Base-by-base conservation (phyloP, 2,329 filamentous ascomycete species). In the Penicillium sp. region DNA sequence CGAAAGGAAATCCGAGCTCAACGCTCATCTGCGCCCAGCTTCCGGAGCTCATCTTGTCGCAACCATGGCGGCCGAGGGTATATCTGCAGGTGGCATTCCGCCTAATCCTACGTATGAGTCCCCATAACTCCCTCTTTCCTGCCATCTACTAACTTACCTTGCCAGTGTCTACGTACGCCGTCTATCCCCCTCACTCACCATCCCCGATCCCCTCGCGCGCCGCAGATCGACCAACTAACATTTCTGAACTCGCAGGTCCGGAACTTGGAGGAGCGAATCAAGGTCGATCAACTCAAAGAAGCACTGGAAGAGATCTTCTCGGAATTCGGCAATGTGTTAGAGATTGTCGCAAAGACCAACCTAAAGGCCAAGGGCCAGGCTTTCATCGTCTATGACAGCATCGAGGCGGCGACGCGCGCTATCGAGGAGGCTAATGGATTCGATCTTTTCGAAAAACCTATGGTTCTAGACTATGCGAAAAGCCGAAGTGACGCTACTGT, bases 301-400 rank as follows among this genome's bases (percentile, higher is more conserved):
- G 84, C 90, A 0, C 82, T 99, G 14, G 78, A 77, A 19, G 86
- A 87, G 59, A 82, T 97, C 67, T 97, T 97, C 77, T 87, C 87
- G 59, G 90, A 96, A 74, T 97, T 94, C 75, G 94, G 94, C 60
- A 87, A 81, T 53, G 85, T 96, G 57, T 77, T 96, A 64, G 92
- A 96, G 59, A 85, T 96, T 48, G 84, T 96, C 55, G 90, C 90
- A 40, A 96, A 96, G 79, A 91, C 85, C 60, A 97, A 95, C 73
- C 76, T 97, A 26, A 92, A 90, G 72, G 90, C 91, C 39, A 97
- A 95, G 72, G 94, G 94, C 11, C 94, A 99, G 76, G 94, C 94
- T 0, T 99, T 99, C 71, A 78, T 99, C 46, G 92, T 97, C 42
- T 97, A 92, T 71, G 91, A 95, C 65, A 83, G 81, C 57, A 79